phyloP scores from a whole-genome alignment of 2,329 filamentous ascomycete species.

The Ophiostoma ulmi region DNA sequence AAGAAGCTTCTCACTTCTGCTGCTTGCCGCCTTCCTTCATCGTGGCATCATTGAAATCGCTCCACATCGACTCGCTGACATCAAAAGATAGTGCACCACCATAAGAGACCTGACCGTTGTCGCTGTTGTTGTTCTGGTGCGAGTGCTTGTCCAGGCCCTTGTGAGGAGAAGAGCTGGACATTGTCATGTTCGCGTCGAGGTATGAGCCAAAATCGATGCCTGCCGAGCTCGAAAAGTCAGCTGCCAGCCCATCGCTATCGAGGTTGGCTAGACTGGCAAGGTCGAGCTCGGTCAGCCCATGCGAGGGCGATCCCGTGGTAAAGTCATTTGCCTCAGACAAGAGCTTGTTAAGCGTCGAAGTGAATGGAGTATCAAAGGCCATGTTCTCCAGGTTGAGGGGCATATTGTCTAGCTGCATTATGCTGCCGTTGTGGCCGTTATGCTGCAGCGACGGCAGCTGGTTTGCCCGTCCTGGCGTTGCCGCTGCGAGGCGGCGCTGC shows the following conservation, averaged over 20 bases:
- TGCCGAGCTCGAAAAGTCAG: slow-evolving; percentile 6
- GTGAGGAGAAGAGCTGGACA: slow-evolving; percentile 47
- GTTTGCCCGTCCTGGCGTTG: slow-evolving; percentile 20
- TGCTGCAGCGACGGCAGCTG: not conserved
- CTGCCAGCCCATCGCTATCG: slow-evolving; percentile 34
- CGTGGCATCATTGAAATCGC: slow-evolving; percentile 26
- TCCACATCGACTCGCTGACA: slow-evolving; percentile 29
- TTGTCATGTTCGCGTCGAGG: slow-evolving; percentile 43
- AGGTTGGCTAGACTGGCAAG: slow-evolving; percentile 39
- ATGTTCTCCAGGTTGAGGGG: slow-evolving; percentile 33
- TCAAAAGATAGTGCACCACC: slow-evolving; percentile 28
- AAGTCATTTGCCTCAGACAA: slow-evolving; percentile 53
- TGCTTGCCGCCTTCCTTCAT: slow-evolving; percentile 14
- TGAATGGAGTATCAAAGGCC: slow-evolving; percentile 52
- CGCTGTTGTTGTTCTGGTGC: not conserved
- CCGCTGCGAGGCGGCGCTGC: slow-evolving; percentile 33
- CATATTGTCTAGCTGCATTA: slow-evolving; percentile 35
- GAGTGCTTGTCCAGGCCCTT: slow-evolving; percentile 13
- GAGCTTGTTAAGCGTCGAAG: slow-evolving; percentile 54
- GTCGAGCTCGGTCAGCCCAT: slow-evolving; percentile 42
- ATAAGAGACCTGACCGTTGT: slow-evolving; percentile 26
- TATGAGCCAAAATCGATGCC: slow-evolving; percentile 46
- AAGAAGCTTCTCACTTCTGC: slow-evolving; percentile 9
- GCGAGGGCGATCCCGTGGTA: slow-evolving; percentile 37
- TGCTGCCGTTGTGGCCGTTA: not conserved